Evolutionary conservation across 148 eudicot genomes (phyloP).

Genomic region (Rhododendron ovatum): DNA sequence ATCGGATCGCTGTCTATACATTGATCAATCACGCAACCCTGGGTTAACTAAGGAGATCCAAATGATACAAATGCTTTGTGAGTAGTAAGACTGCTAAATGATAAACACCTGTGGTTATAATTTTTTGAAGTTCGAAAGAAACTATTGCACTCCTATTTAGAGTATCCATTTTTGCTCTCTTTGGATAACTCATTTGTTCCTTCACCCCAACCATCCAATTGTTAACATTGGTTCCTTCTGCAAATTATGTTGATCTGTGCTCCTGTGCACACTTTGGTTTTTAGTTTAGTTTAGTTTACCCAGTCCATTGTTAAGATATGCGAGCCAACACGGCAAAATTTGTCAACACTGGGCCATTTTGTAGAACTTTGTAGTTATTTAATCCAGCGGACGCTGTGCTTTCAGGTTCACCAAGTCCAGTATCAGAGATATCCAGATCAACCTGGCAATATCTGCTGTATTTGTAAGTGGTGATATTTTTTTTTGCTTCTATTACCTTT

Average conservation of each 20-base stretch:
- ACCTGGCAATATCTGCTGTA: constrained; percentile 83
- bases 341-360: neutral
- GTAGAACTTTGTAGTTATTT: neutral
- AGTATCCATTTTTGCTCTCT: neutral
- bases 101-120: neutral
- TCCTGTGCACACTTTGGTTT: neutral
- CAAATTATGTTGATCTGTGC: neutral
- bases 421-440: constrained; percentile 68
- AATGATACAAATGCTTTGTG: neutral
- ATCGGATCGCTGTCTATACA: neutral
- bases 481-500: neutral
- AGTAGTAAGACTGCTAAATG: neutral
- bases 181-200: neutral
- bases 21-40: neutral
- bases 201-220: neutral
- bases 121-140: neutral
- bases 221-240: neutral
- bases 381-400: constrained; percentile 13
- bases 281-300: neutral
- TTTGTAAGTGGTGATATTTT: constrained; percentile 74
- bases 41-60: neutral
- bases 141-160: neutral
- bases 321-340: neutral
- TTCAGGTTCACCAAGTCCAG: constrained; percentile 78
- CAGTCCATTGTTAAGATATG: neutral